Evolutionary conservation across 495 filamentous ascomycete genomes (phyloP).

Genomic region (Aspergillus saccharolyticus): DNA sequence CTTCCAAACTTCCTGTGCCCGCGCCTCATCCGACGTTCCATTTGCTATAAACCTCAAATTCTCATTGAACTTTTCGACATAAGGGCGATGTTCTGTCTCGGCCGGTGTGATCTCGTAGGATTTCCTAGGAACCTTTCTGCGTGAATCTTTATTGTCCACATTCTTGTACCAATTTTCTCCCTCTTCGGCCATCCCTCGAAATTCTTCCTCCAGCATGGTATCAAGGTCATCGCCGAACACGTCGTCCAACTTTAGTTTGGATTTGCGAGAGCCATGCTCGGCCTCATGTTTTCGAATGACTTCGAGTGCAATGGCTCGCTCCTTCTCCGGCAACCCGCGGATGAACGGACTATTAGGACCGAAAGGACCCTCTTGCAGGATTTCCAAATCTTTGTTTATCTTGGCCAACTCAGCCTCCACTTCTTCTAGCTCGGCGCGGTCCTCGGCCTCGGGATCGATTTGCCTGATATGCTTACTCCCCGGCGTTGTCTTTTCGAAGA

Average conservation of each 20-base stretch:
- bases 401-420: constrained; percentile 43
- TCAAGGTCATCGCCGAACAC: constrained; percentile 46
- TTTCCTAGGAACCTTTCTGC: constrained; percentile 17
- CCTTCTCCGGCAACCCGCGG: constrained; percentile 34
- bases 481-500: constrained; percentile 38
- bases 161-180: constrained; percentile 34
- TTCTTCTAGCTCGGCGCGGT: constrained; percentile 38
- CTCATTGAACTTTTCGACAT: constrained; percentile 31
- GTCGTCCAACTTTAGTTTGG: constrained; percentile 25
- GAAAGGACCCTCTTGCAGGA: constrained; percentile 38
- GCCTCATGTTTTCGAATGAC: constrained; percentile 39
- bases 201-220: constrained; percentile 38
- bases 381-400: constrained; percentile 52
- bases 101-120: constrained; percentile 22
- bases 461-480: constrained; percentile 31
- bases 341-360: constrained; percentile 42
- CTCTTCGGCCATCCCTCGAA: constrained; percentile 36
- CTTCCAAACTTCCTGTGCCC: constrained; percentile 37
- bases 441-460: constrained; percentile 51
- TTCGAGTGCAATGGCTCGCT: constrained; percentile 37
- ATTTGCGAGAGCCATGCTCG: constrained; percentile 23
- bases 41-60: constrained; percentile 21
- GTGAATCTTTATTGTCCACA: constrained; percentile 17
- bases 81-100: constrained; percentile 26
- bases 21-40: constrained; percentile 23